Base-by-base conservation (phyloP, 176 grass and related monocot genomes). In the Juncus inflexus region DNA sequence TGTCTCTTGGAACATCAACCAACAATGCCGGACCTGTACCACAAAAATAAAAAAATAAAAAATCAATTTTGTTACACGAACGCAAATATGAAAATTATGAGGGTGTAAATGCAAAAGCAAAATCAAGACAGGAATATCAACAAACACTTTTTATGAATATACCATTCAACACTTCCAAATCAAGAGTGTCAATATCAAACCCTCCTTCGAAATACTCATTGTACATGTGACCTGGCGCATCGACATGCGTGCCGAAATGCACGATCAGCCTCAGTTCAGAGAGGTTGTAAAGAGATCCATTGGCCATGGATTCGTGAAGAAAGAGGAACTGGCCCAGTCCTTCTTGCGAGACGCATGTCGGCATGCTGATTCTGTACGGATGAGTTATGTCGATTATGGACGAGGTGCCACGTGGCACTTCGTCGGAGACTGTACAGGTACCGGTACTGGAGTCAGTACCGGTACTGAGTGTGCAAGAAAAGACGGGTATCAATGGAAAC, bases 361-460 rank as follows among this genome's bases (percentile, higher is more conserved):
- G 91, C 76, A 85, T 76, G 50, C 35, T 83, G 5, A 77, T 68
- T 5, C 68, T 64, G 81, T 87, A 87, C 45, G 78, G 83, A 68
- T 95, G 91, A 40, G 83, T 95, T 59, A 90, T 95, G 73, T 95
- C 86, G 39, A 95, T 9, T 79, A 95, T 87, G 50, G 78, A 50
- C 57, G 78, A 50, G 41, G 81, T 74, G 39, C 78, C 76, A 74
- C 72, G 3, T 15, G 19, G 12, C 50, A 14, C 37, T 3, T 49
- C 37, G 38, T 69, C 66, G 8, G 64, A 52, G 3, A 12, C 36
- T 12, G 12, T 39, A 40, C 66, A 9, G 50, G 58, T 79, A 60
- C 2, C 63, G 41, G 47, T 79, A 60, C 2, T 63, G 57, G 67
- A 39, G 59, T n/a, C 52, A 62, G 7, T 50, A 50, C 40, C 15